Evolutionary conservation across 805 yeast genomes (phyloP), one percentile per base, ranked within the genome.

Genomic region (Yamadazyma olivae): DNA sequence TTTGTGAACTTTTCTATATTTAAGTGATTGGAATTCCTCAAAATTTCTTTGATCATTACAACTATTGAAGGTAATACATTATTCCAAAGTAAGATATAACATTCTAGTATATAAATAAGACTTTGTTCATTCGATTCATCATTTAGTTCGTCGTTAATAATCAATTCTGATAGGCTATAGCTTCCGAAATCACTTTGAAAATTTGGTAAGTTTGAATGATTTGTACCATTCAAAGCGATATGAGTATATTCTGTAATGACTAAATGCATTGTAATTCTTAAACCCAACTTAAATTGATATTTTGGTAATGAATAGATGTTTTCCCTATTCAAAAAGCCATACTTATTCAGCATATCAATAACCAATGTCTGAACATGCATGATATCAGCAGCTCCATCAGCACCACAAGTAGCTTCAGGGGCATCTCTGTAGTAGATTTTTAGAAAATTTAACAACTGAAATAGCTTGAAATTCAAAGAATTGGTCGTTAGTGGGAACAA

Each of bases 221-320:
- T 7, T 7, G 9, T 7, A 20, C 23, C 23, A 20, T 20, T 20
- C 23, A 20, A 20, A 10, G 9, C 10, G 23, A 20, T 20, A 10
- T 10, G 7, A 10, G 23, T 7, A 10, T 20, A 20, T 20, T 20
- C 65, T 54, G n/a, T 72, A 64, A 36, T 71, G 74, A 32, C 57
- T 55, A 2, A 62, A 43, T 46, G 78, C 84, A 25, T 61, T 39
- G 1, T 79, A 4, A 77, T 64, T 44, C 77, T 78, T 46, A 84
- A 64, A 67, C 79, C 70, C 4, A 77, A 49, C 43, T 76, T 72
- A 16, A 66, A 61, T 13, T 48, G 39, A 16, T 44, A 41, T 35
- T 49, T 17, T 13, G 30, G 24, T 26, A 33, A 33, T n/a, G n/a
- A 10, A 16, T 26, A 33, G n/a, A 14, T 12, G 14, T 33, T 33